Conservation (phyloP, 1,284 basidiomycete genomes). For the Apiotrichum montevideense region DNA sequence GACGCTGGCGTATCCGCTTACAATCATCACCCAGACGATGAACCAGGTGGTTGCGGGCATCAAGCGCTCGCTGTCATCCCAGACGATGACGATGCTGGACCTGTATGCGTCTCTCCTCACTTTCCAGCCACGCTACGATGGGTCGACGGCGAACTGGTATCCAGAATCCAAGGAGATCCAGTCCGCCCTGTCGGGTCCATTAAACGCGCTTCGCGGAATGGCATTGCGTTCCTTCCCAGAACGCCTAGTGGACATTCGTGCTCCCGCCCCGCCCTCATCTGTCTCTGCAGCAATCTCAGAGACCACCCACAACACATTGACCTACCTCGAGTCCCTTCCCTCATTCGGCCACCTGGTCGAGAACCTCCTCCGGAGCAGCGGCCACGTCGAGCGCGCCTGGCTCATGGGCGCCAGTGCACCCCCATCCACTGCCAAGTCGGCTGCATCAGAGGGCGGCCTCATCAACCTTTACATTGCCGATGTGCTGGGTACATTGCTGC, state of each 20-base stretch:
- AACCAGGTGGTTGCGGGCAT: slow-evolving; percentile 30
- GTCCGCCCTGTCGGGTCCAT: slow-evolving; percentile 15
- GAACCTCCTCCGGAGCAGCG: slow-evolving; percentile 29
- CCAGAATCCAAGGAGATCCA: slow-evolving; percentile 19
- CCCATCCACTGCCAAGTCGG: slow-evolving; percentile 28
- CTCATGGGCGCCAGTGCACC: slow-evolving; percentile 45
- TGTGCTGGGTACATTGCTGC: slow-evolving; percentile 40
- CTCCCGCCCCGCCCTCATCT: slow-evolving; percentile 10
- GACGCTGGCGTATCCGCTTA: slow-evolving; percentile 23
- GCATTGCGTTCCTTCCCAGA: slow-evolving; percentile 44
- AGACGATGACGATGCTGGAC: slow-evolving; percentile 41
- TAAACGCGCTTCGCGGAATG: slow-evolving; percentile 29
- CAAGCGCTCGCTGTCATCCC: slow-evolving; percentile 33
- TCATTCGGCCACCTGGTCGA: slow-evolving; percentile 34
- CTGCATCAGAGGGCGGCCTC: slow-evolving; percentile 39
- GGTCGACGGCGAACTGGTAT: slow-evolving; percentile 19
- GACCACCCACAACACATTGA: slow-evolving; percentile 38
- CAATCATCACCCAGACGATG: slow-evolving; percentile 23
- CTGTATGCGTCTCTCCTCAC: slow-evolving; percentile 34
- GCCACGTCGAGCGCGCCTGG: slow-evolving; percentile 46
- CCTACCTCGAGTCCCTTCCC: slow-evolving; percentile 42
- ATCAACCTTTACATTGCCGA: slow-evolving; percentile 46
- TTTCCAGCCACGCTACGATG: slow-evolving; percentile 30
- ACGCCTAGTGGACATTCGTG: slow-evolving; percentile 41
- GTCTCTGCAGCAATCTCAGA: slow-evolving; percentile 28